Base-by-base conservation (phyloP, 139 green algal genomes). In the Microglena sp. region DNA sequence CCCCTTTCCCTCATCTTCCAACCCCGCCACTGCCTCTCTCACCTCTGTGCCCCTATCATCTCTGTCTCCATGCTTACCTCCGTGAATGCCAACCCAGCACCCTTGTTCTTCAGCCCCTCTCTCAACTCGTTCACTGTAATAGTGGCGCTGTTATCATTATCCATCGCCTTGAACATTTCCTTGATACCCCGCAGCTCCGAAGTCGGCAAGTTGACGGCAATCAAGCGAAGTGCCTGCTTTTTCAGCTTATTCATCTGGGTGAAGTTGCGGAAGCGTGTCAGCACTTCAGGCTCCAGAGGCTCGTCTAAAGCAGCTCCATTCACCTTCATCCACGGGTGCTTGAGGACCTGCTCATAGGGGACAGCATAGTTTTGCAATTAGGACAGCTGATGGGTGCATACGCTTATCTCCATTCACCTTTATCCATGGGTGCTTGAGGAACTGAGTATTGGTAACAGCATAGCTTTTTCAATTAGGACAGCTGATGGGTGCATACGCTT, bases 161-260 rank as follows among this genome's bases (percentile, higher is more conserved):
- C 89, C 56, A 96, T 93, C 2, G 72, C 70, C 65, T 82, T 70
- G 71, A 96, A 96, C 55, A 95, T 75, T 26, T 85, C 62, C 18
- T 69, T 57, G 63, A 96, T 83, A 18, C 88, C 89, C 43, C 54
- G 53, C 46, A 89, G 72, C 68, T 85, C 83, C n/a, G 78, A 75
- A 27, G 75, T 62, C 11, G 91, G 83, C 79, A 97, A 56, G 22
- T 43, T 70, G 28, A 61, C 45, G 1, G 72, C 72, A 59, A 78
- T 73, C 26, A 55, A 33, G 60, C 71, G 71, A n/a, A 78, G 34
- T 24, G 93, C 93, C 71, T 93, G 74, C 74, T 94, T 93, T 83
- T 99, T 96, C 40, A 98, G 77, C 78, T 91, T 93, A 80, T 96
- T 96, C 80, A 96, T 92, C 45, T 60, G 73, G 0, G 85, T 77